Conservation (phyloP, 352 stramenopile species). For the Phytophthora fragariae region DNA sequence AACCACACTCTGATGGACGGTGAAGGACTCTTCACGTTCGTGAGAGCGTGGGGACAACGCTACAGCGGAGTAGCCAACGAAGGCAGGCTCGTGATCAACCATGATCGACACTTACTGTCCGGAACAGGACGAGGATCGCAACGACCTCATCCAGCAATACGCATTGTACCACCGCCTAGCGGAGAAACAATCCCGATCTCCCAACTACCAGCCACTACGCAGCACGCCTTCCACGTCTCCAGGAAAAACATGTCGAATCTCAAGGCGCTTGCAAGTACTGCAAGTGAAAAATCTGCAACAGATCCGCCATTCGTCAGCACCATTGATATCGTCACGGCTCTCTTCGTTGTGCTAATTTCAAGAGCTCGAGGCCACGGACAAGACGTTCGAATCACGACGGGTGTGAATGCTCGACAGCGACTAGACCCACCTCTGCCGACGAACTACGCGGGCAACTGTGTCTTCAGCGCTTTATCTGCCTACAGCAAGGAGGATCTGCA, state of each 20-base stretch:
- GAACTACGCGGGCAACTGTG: conserved; percentile 51
- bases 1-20: conserved; percentile 47
- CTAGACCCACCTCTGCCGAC: conserved; percentile 43
- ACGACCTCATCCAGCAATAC: conserved; percentile 45
- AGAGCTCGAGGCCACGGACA: conserved; percentile 45
- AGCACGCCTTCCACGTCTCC: conserved; percentile 46
- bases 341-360: conserved; percentile 51
- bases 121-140: conserved; percentile 14
- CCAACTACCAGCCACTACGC: conserved; percentile 26
- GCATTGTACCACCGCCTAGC: neutral
- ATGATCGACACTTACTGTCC: conserved; percentile 45
- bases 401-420: conserved; percentile 46
- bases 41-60: conserved; percentile 51
- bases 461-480: conserved; percentile 48
- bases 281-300: neutral
- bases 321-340: conserved; percentile 48
- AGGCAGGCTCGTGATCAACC: conserved; percentile 29
- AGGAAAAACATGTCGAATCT: conserved; percentile 35
- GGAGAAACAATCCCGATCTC: neutral
- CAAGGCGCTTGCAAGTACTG: neutral
- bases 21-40: conserved; percentile 54
- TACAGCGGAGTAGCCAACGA: conserved; percentile 31
- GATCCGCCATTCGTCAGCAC: conserved; percentile 45
- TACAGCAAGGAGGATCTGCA: conserved; percentile 36
- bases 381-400: conserved; percentile 46